Evolutionary conservation across 768 basidiomycete species (phyloP).

Genomic region (Hebeloma cylindrosporum): DNA sequence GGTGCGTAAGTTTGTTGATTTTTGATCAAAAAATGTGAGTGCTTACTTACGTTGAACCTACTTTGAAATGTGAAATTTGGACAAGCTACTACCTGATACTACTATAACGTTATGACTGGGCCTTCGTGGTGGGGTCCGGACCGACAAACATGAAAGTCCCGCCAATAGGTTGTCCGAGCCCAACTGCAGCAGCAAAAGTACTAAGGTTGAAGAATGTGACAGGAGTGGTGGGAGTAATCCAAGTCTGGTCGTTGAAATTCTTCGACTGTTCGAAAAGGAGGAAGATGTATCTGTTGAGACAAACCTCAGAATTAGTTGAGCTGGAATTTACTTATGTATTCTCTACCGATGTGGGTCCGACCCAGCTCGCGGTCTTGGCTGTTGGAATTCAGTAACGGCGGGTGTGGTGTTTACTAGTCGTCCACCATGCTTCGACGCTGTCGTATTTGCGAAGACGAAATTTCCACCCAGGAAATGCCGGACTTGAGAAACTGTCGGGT

Average conservation of each 20-base stretch:
- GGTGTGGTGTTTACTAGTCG: constrained; percentile 42
- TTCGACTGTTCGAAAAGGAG: neutral
- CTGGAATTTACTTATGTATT: too few relatives aligned
- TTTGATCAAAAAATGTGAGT: too few relatives aligned
- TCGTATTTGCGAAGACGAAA: constrained; percentile 31
- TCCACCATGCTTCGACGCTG: too few relatives aligned
- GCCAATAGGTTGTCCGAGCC: constrained; percentile 42
- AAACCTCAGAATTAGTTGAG: too few relatives aligned
- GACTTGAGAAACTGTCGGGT: constrained; percentile 38
- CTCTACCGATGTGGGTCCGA: neutral
- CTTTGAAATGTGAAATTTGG: too few relatives aligned
- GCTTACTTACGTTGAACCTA: too few relatives aligned
- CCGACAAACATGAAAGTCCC: constrained; percentile 48
- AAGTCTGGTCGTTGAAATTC: constrained; percentile 35
- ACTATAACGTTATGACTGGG: neutral
- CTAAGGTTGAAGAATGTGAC: constrained; percentile 41
- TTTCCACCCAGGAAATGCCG: constrained; percentile 46
- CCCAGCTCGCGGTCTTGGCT: constrained; percentile 29
- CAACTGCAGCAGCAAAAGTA: constrained; percentile 36
- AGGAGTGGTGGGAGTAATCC: constrained; percentile 34
- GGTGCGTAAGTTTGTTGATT: too few relatives aligned
- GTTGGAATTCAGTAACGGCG: constrained; percentile 38
- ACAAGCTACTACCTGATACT: neutral
- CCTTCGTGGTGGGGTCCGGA: constrained; percentile 21
- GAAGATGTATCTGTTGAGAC: too few relatives aligned